Conservation (phyloP, 257 asterid species). For the Forsythia viridissima region DNA sequence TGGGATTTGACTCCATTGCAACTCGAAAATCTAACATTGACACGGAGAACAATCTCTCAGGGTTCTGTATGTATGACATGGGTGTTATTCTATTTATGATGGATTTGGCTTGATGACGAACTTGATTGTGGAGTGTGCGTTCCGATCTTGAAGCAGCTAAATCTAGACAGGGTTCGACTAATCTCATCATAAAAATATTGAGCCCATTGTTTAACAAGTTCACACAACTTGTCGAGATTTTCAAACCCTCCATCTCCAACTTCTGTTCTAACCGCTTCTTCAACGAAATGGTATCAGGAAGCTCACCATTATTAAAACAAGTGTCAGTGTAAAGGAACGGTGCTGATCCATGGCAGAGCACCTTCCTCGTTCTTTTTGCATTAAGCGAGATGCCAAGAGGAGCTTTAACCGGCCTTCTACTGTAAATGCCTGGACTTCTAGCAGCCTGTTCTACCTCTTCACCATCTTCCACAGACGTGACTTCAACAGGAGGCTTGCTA, state of each 20-base stretch:
- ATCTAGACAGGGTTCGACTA: constrained; percentile 54
- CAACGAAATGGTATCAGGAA: constrained; percentile 47
- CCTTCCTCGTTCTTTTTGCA: constrained; percentile 39
- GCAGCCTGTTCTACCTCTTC: constrained; percentile 65
- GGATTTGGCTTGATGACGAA: constrained; percentile 27
- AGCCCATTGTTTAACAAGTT: constrained; percentile 61
- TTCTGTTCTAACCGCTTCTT: constrained; percentile 56
- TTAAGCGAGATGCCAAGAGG: constrained; percentile 57
- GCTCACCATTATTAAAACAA: constrained; percentile 42
- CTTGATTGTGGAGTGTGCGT: constrained; percentile 23
- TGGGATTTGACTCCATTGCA: constrained; percentile 54
- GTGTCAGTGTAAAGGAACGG: constrained; percentile 33
- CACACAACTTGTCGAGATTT: constrained; percentile 43
- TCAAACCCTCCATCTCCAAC: constrained; percentile 50
- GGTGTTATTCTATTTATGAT: constrained; percentile 36
- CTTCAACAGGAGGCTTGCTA: constrained; percentile 62
- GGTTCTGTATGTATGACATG: constrained; percentile 24
- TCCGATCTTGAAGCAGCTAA: constrained; percentile 48
- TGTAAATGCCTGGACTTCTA: constrained; percentile 51
- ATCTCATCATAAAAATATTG: constrained; percentile 51
- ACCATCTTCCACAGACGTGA: constrained; percentile 65
- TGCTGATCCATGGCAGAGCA: constrained; percentile 28
- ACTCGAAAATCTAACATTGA: constrained; percentile 53
- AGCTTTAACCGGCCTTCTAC: constrained; percentile 56
- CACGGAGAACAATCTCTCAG: constrained; percentile 30